phyloP scores from a whole-genome alignment of 2,329 filamentous ascomycete species.

The Dactylellina haptotyla region DNA sequence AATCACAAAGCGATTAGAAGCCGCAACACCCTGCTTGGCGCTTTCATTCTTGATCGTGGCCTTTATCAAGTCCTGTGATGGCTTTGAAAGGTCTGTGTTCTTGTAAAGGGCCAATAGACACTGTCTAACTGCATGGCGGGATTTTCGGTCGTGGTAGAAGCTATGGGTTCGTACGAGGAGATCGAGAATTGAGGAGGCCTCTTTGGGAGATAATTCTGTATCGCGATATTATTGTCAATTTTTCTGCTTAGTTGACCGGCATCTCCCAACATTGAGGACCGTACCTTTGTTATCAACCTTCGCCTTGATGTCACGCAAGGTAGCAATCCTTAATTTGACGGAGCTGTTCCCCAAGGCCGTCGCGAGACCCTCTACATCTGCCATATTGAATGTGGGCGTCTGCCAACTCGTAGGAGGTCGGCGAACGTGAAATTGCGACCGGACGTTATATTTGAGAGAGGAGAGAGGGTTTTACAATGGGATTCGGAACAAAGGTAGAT shows the following conservation, averaged over 20 bases:
- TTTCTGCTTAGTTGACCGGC: background rate
- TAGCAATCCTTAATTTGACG: slow-evolving; percentile 52
- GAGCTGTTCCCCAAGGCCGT: slow-evolving; percentile 35
- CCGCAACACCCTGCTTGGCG: slow-evolving; percentile 78
- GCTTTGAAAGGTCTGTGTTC: slow-evolving; percentile 67
- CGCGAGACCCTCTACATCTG: slow-evolving; percentile 19
- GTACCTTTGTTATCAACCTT: slow-evolving; percentile 44
- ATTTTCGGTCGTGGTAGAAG: slow-evolving; percentile 84
- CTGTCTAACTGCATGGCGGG: slow-evolving; percentile 81
- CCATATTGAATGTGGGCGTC: slow-evolving; percentile 22
- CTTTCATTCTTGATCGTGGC: slow-evolving; percentile 76
- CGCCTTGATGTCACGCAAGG: slow-evolving; percentile 56
- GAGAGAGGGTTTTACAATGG: background rate
- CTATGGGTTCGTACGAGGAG: slow-evolving; percentile 88
- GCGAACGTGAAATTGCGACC: background rate
- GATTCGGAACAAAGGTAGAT: slow-evolving; percentile 1
- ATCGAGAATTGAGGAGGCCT: slow-evolving; percentile 70
- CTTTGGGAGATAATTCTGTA: slow-evolving; percentile 62
- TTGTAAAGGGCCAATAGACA: slow-evolving; percentile 77
- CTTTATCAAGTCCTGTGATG: slow-evolving; percentile 72
- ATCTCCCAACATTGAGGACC: background rate
- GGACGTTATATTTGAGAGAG: background rate
- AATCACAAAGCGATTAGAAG: slow-evolving; percentile 84
- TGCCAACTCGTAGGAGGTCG: background rate
- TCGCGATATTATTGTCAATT: slow-evolving; percentile 60